Evolutionary conservation across 352 stramenopile genomes (phyloP).

Genomic region (Phytophthora palmivora): DNA sequence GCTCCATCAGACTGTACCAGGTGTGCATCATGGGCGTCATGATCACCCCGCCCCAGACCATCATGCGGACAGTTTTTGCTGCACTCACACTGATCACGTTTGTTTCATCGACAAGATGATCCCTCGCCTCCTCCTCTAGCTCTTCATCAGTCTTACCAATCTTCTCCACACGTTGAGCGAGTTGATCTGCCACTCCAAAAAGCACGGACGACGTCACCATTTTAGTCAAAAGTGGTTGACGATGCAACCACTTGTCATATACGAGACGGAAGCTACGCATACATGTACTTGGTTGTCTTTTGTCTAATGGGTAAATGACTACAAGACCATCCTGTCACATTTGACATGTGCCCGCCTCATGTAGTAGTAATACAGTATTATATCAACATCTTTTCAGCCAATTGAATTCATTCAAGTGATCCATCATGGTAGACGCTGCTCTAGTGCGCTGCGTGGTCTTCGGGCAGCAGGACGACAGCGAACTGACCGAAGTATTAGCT

Average conservation of each 20-base stretch:
- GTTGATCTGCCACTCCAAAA: slow-evolving; percentile 60
- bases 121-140: slow-evolving; percentile 14
- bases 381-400: background rate
- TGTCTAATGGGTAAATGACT: no score
- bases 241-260: slow-evolving; percentile 56
- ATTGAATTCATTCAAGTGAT: background rate
- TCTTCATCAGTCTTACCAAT: no score
- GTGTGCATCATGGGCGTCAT: slow-evolving; percentile 90
- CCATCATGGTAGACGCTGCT: slow-evolving; percentile 1
- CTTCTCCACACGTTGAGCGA: slow-evolving; percentile 40
- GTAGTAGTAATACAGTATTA: no score
- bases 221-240: slow-evolving; percentile 62
- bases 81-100: slow-evolving; percentile 24
- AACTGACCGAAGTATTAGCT: slow-evolving; percentile 31
- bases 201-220: slow-evolving; percentile 59
- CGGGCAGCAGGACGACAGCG: slow-evolving; percentile 33
- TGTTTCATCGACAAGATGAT: slow-evolving; percentile 9
- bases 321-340: no score
- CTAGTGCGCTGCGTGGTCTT: slow-evolving; percentile 47
- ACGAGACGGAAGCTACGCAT: slow-evolving; percentile 48
- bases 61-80: slow-evolving; percentile 55
- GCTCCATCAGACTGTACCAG: slow-evolving; percentile 90
- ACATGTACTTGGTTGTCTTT: no score
- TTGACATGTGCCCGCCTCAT: no score
- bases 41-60: slow-evolving; percentile 87